Percentiles rank a stretch among this genome's conserved stretches.
phyloP scores from a whole-genome alignment of 129 eudicot species.

The Dittrichia graveolens region DNA sequence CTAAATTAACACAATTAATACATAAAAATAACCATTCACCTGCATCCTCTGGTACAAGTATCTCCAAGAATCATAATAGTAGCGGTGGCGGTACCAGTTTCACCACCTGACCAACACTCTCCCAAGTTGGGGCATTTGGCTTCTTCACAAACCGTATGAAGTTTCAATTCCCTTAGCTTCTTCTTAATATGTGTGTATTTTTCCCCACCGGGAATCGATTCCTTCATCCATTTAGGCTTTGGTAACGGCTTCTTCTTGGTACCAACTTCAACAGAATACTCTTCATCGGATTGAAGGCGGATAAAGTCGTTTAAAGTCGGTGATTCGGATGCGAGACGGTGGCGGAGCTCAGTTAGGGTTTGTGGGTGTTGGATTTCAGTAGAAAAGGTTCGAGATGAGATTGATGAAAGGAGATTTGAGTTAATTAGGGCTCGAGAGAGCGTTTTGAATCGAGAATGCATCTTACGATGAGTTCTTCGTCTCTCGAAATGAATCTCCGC shows the following conservation, averaged over 20 bases:
- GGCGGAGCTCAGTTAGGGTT: conserved; percentile 79
- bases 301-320: conserved; percentile 61
- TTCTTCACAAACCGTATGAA: conserved; percentile 94
- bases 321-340: conserved; percentile 75
- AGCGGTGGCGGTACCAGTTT: conserved; percentile 98
- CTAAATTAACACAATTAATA: background rate
- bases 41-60: conserved; percentile 97
- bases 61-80: conserved; percentile 97
- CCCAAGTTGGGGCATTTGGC: conserved; percentile 97
- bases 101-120: conserved; percentile 98
- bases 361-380: conserved; percentile 46
- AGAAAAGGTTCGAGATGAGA: conserved; percentile 39
- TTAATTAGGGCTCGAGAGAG: conserved; percentile 45
- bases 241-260: conserved; percentile 94
- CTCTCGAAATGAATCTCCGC: background rate
- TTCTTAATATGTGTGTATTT: conserved; percentile 80
- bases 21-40: conserved; percentile 39
- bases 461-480: conserved; percentile 1
- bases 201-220: conserved; percentile 84
- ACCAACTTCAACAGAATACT: conserved; percentile 90
- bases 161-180: conserved; percentile 72
- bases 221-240: conserved; percentile 98
- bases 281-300: conserved; percentile 43
- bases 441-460: conserved; percentile 49
- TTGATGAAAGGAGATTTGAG: conserved; percentile 37